These are phyloP conservation scores for Pseudomassariella vexata DNA, from an alignment of 2,329 filamentous ascomycete genomes.

Conservation along the genomic window DNA sequence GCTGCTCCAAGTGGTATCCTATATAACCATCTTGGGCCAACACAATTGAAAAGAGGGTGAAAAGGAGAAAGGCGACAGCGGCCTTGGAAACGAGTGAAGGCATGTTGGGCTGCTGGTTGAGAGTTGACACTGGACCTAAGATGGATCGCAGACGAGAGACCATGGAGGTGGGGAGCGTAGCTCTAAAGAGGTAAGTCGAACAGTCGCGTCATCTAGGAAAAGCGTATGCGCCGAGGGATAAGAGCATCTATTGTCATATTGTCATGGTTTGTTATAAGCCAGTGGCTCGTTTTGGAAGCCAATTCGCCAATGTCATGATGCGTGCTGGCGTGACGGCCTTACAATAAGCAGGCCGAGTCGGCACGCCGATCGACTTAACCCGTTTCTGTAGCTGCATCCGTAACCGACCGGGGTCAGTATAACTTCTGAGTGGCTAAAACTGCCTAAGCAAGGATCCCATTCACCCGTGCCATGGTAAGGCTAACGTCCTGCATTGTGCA, in stretches of 20 bases:
- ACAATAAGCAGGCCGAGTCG: too few relatives aligned
- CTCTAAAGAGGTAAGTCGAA: too few relatives aligned
- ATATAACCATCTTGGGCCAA: constrained; percentile 41
- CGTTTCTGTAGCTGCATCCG: constrained; percentile 9
- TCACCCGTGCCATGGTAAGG: constrained; percentile 4
- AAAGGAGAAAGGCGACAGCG: constrained; percentile 22
- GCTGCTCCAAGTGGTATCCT: constrained; percentile 47
- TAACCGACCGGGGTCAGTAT: constrained; percentile 3
- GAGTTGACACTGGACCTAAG: constrained; percentile 10
- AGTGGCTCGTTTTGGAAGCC: too few relatives aligned
- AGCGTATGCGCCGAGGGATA: too few relatives aligned
- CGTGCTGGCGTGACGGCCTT: too few relatives aligned
- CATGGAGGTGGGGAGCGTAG: constrained; percentile 3
- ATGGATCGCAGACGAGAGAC: not conserved
- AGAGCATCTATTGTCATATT: too few relatives aligned
- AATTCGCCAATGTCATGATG: too few relatives aligned
- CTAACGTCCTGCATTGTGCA: constrained; percentile 12
- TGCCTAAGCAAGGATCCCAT: constrained; percentile 2
- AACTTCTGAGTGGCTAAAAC: constrained; percentile 11
- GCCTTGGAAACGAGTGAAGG: constrained; percentile 13
- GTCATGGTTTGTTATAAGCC: too few relatives aligned
- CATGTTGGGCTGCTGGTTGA: constrained; percentile 16
- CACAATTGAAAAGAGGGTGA: constrained; percentile 16
- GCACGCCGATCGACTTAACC: constrained; percentile 4
- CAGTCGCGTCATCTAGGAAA: too few relatives aligned